Evolutionary conservation across 2,329 filamentous ascomycete genomes (phyloP), one percentile per base, ranked within the genome.

Genomic region (Exserohilum rostratum): DNA sequence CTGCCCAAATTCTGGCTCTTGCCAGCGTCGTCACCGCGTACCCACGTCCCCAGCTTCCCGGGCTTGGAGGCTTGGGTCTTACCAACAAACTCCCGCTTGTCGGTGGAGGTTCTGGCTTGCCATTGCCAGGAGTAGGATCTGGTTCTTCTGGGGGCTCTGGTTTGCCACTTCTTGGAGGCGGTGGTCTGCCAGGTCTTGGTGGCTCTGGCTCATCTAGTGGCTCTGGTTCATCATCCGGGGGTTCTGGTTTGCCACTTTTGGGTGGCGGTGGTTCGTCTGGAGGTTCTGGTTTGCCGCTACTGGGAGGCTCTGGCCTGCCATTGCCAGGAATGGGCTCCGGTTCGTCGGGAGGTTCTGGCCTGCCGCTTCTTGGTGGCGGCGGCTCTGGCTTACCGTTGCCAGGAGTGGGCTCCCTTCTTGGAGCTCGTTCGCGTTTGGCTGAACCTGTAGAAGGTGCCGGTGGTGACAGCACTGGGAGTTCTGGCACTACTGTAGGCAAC

Each of bases 31-130:
- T 53, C 52, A 62, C 58, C 20, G 69, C 68, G 20, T 31, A 61
- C 17, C 68, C 67, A 17, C 54, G 57, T 33, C 61, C 69, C 25
- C 57, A 66, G 27, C n/a, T n/a, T n/a, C n/a, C n/a, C n/a, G n/a
- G n/a, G n/a, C n/a, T n/a, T n/a, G n/a, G n/a, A n/a, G n/a, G n/a
- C n/a, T n/a, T n/a, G n/a, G n/a, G n/a, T n/a, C n/a, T n/a, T n/a
- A n/a, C n/a, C n/a, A n/a, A n/a, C n/a, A n/a, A n/a, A n/a, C n/a
- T n/a, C n/a, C n/a, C n/a, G n/a, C n/a, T n/a, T n/a, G n/a, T n/a
- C n/a, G 43, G 15, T 15, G 3, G n/a, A 7, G 30, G 30, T 6
- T 11, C 11, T 27, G 38, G 38, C 18, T n/a, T n/a, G n/a, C n/a
- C n/a, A n/a, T n/a, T n/a, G n/a, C n/a, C n/a, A n/a, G n/a, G n/a